Evolutionary conservation across 495 filamentous ascomycete genomes (phyloP).

Genomic region (Trichoderma asperelloides): DNA sequence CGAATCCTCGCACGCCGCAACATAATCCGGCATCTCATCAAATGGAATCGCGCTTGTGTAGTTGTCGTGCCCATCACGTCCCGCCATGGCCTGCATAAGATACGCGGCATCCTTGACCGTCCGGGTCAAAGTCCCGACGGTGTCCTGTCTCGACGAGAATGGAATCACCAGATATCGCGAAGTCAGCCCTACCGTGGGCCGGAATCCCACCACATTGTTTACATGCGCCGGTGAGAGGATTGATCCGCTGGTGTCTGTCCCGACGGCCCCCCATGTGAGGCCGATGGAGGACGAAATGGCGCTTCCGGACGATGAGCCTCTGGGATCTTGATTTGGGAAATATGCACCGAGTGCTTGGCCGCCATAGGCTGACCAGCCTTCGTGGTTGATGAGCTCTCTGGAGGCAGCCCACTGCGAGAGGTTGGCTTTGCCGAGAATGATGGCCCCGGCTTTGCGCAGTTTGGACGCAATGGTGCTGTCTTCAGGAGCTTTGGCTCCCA

Average conservation of each 20-base stretch:
- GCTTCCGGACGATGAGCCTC: slow-evolving; percentile 27
- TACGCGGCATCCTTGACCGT: slow-evolving; percentile 60
- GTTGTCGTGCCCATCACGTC: slow-evolving; percentile 40
- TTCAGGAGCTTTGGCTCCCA: slow-evolving; percentile 36
- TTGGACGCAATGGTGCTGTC: slow-evolving; percentile 40
- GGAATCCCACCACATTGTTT: slow-evolving; percentile 47
- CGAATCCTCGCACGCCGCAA: slow-evolving; percentile 35
- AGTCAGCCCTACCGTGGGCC: slow-evolving; percentile 60
- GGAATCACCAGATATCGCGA: slow-evolving; percentile 54
- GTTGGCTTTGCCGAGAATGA: slow-evolving; percentile 43
- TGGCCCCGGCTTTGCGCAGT: slow-evolving; percentile 38
- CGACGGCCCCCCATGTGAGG: slow-evolving; percentile 19
- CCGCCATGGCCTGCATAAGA: slow-evolving; percentile 54
- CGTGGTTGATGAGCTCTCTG: slow-evolving; percentile 26
- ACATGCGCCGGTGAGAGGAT: slow-evolving; percentile 29
- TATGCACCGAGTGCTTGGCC: slow-evolving; percentile 38
- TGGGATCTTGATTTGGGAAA: slow-evolving; percentile 27
- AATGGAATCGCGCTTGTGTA: slow-evolving; percentile 36
- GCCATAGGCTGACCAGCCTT: slow-evolving; percentile 37
- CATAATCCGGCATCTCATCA: slow-evolving; percentile 34
- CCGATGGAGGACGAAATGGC: slow-evolving; percentile 19
- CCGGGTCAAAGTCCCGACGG: slow-evolving; percentile 54
- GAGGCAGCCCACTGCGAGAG: slow-evolving; percentile 36
- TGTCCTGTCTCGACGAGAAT: slow-evolving; percentile 54
- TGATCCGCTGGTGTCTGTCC: slow-evolving; percentile 30